Percentiles rank a stretch among this genome's conserved stretches.
phyloP scores from a whole-genome alignment of 768 basidiomycete genomes.

The Amanita jacksonii region DNA sequence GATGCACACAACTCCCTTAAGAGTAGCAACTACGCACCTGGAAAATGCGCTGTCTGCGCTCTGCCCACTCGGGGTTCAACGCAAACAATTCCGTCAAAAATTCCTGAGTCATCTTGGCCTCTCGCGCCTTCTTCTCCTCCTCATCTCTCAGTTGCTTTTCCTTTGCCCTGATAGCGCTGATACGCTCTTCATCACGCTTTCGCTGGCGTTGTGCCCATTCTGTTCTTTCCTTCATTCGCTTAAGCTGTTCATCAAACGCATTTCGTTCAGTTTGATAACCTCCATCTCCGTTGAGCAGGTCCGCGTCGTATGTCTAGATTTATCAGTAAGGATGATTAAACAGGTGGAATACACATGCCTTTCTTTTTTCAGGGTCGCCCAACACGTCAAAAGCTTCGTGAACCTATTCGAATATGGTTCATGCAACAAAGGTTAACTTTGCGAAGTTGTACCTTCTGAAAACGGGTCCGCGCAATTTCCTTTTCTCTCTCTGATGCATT shows the following conservation, averaged over 20 bases:
- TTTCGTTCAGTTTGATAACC: neutral
- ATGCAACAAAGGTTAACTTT: neutral
- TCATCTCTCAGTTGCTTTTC: conserved; percentile 26
- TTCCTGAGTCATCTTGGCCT: conserved; percentile 35
- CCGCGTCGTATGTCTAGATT: conserved; percentile 37
- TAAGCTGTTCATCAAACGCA: conserved; percentile 10
- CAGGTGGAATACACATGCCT: conserved; percentile 25
- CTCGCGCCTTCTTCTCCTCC: conserved; percentile 23
- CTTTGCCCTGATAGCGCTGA: conserved; percentile 27
- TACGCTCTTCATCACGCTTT: conserved; percentile 40
- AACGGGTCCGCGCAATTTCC: conserved; percentile 44
- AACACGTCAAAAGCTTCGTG: conserved; percentile 54
- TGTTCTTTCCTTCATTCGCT: conserved; percentile 38
- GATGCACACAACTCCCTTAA: neutral
- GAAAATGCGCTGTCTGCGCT: conserved; percentile 39
- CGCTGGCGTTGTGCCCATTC: conserved; percentile 45
- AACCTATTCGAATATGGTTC: conserved; percentile 29
- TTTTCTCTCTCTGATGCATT: conserved; percentile 41
- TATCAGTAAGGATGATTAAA: neutral
- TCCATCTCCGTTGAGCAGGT: conserved; percentile 14
- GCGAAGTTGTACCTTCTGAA: conserved; percentile 41
- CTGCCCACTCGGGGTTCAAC: conserved; percentile 54
- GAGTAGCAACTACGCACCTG: conserved; percentile 26
- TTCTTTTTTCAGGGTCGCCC: conserved; percentile 44
- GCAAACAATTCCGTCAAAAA: conserved; percentile 47